Evolutionary conservation across 2,329 filamentous ascomycete genomes (phyloP).

Genomic region (Scedosporium boydii): DNA sequence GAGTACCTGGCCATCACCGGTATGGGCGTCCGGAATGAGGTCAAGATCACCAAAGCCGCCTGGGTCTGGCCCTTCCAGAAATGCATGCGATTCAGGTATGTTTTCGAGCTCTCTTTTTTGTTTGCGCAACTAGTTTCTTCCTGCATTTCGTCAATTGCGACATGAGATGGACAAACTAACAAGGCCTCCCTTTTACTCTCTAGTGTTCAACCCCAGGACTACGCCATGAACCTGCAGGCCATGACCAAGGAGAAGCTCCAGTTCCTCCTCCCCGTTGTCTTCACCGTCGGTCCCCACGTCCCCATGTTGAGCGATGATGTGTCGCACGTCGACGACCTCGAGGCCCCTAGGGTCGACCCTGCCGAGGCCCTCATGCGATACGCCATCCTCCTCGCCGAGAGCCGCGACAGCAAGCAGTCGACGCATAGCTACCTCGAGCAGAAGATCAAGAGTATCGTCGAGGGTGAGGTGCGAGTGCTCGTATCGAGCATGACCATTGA

Average conservation of each 20-base stretch:
- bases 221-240: conserved; percentile 71
- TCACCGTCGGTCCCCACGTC: conserved; percentile 75
- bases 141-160: background rate
- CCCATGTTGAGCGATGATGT: conserved; percentile 41
- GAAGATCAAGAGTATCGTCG: conserved; percentile 84
- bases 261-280: conserved; percentile 72
- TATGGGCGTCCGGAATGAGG: conserved; percentile 56
- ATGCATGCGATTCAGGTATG: conserved; percentile 39
- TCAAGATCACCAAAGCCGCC: conserved; percentile 70
- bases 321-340: conserved; percentile 8
- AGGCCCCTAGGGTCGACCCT: conserved; percentile 32
- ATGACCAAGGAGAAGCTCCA: conserved; percentile 88
- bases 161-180: background rate
- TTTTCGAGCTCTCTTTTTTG: background rate
- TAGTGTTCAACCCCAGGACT: conserved; percentile 67
- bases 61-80: conserved; percentile 65
- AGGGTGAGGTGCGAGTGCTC: conserved; percentile 76
- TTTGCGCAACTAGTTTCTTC: background rate
- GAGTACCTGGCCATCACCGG: conserved; percentile 85
- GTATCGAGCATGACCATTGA: conserved; percentile 90
- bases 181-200: conserved; percentile 13
- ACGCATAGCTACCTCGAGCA: conserved; percentile 59
- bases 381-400: conserved; percentile 68
- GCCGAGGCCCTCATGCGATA: conserved; percentile 68
- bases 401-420: conserved; percentile 38